Evolutionary conservation across 768 basidiomycete species (phyloP).

Genomic region (Boletus rubescentipes): DNA sequence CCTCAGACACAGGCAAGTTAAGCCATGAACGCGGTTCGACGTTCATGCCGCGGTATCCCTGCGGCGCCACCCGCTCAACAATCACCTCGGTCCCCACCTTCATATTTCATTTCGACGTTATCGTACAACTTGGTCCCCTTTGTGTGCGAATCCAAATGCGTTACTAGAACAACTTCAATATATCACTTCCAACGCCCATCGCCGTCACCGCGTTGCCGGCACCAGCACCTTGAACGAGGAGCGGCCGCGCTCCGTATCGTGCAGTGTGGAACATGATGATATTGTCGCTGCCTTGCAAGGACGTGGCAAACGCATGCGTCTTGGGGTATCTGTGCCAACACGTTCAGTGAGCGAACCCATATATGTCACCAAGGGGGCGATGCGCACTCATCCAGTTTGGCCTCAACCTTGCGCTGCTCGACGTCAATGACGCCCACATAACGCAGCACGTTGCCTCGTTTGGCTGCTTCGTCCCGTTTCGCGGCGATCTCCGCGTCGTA

Average conservation of each 20-base stretch:
- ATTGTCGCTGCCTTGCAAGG: conserved; percentile 94
- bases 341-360: background rate
- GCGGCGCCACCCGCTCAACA: conserved; percentile 5
- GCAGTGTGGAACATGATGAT: conserved; percentile 97
- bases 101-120: conserved; percentile 1
- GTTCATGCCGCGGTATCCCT: background rate
- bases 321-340: conserved; percentile 66
- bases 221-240: conserved; percentile 94
- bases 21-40: conserved; percentile 3
- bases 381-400: conserved; percentile 83
- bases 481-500: conserved; percentile 79
- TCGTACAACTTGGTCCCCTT: conserved; percentile 4
- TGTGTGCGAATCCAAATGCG: background rate
- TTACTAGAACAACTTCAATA: conserved; percentile 53
- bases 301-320: conserved; percentile 93
- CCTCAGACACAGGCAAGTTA: background rate
- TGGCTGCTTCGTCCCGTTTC: conserved; percentile 73
- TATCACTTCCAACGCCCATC: conserved; percentile 93
- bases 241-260: conserved; percentile 82
- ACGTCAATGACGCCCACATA: conserved; percentile 96
- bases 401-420: conserved; percentile 62
- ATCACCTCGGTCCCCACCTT: background rate
- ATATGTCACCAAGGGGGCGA: background rate
- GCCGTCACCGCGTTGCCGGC: conserved; percentile 99
- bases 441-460: conserved; percentile 81